phyloP scores from a whole-genome alignment of 2,329 filamentous ascomycete species.

The Colletotrichum spaethianum region DNA sequence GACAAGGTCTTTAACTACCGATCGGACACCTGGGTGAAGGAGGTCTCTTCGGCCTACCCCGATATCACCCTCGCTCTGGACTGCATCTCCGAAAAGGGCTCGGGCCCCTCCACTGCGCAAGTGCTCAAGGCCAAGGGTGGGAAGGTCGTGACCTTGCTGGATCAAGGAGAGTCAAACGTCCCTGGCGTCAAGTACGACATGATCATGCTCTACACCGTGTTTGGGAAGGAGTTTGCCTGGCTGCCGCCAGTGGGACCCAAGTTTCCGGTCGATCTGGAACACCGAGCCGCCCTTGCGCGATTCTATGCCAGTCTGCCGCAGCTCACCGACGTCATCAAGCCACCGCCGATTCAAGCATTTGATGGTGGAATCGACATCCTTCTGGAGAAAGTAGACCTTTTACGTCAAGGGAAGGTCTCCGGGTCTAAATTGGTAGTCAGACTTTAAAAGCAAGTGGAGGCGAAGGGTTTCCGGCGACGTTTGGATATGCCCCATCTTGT shows the following conservation, averaged over 20 bases:
- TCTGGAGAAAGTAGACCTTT: constrained; percentile 39
- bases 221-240: constrained; percentile 46
- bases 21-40: constrained; percentile 3
- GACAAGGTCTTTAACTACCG: constrained; percentile 63
- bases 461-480: too few species aligned
- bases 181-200: constrained; percentile 43
- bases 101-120: constrained; percentile 45
- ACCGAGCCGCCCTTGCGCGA: constrained; percentile 44
- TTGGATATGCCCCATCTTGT: too few species aligned
- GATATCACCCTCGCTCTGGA: constrained; percentile 48
- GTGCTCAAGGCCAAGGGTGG: constrained; percentile 46
- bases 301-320: constrained; percentile 44
- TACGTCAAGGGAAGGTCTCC: constrained; percentile 44
- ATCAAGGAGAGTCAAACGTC: constrained; percentile 41
- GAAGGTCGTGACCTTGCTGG: constrained; percentile 47
- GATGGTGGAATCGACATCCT: constrained; percentile 43
- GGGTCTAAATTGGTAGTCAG: constrained; percentile 44
- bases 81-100: constrained; percentile 50
- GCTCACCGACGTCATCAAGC: constrained; percentile 38
- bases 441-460: too few species aligned
- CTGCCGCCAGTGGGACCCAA: constrained; percentile 48
- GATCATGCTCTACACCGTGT: constrained; percentile 46
- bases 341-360: constrained; percentile 40
- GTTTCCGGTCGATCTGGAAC: constrained; percentile 46
- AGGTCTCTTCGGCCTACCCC: constrained; percentile 39